These are phyloP conservation scores for Debaryomyces coudertii DNA, from an alignment of 1,139 yeast species.

Conservation along the genomic window DNA sequence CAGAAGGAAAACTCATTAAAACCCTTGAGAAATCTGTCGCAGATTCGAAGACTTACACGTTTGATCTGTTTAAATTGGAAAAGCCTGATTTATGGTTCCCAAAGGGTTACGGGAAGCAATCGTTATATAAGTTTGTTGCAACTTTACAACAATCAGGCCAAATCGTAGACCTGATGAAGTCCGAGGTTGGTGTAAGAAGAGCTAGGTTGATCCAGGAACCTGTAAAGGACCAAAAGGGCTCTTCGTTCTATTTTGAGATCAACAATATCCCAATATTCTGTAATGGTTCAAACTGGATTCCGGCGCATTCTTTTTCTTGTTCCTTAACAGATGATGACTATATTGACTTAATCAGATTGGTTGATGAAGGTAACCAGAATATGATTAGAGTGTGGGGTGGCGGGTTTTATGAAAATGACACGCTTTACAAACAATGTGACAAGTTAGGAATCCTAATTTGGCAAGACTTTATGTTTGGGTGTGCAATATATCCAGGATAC, in stretches of 20 bases:
- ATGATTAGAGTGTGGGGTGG: constrained; percentile 56
- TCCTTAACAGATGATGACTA: constrained; percentile 34
- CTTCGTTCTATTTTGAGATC: constrained; percentile 43
- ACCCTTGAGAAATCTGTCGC: background rate
- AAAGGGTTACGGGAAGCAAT: constrained; percentile 37
- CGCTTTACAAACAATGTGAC: constrained; percentile 48
- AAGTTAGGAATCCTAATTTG: constrained; percentile 46
- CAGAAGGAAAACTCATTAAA: background rate
- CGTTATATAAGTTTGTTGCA: constrained; percentile 30
- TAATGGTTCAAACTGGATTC: constrained; percentile 53
- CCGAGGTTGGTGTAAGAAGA: constrained; percentile 38
- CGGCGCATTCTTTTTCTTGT: constrained; percentile 45
- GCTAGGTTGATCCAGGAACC: constrained; percentile 42
- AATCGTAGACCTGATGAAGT: constrained; percentile 11
- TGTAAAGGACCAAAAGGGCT: constrained; percentile 33
- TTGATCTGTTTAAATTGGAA: constrained; percentile 12
- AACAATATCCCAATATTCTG: constrained; percentile 41
- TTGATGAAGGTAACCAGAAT: constrained; percentile 43
- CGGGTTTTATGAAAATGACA: constrained; percentile 46
- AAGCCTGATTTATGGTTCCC: constrained; percentile 48
- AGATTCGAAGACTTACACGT: background rate
- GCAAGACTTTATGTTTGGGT: constrained; percentile 59
- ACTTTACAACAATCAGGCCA: constrained; percentile 10
- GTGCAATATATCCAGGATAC: constrained; percentile 50
- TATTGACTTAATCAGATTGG: constrained; percentile 33